Evolutionary conservation across 1,284 basidiomycete genomes (phyloP), one percentile per base, ranked within the genome.

Genomic region (Austroboletus niveus): DNA sequence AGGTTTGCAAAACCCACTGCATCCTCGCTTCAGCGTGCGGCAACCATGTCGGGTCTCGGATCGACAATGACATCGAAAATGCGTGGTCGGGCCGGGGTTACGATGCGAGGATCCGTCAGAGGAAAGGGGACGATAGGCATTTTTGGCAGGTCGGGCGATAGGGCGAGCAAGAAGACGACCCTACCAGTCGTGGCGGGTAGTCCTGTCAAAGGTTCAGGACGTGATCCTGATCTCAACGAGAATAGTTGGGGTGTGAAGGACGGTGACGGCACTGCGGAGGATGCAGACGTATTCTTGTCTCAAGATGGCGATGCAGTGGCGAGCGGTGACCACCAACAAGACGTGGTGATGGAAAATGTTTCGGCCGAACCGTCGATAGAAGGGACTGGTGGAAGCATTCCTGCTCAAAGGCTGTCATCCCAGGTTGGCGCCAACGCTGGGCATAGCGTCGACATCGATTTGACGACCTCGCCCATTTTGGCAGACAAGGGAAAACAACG

Each of bases 131-230:
- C 46, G 27, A 51, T 51, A 4, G 59, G 66, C 5, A 59, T 67
- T 9, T 70, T 68, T 50, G 56, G 60, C 34, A 68, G 73, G 44
- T 57, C 68, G 0, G 68, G 75, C 14, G 74, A 74, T 34, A 78
- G 78, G 57, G 85, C 74, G 14, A 89, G 87, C 64, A 80, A 80
- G 68, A 81, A 81, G 63, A 76, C 83, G n/a, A 78, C 68, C 42
- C 66, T 89, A 49, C 82, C 86, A 0, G 78, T 72, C 47, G 80
- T 84, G 2, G 70, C 72, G 50, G 82, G 72, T 14, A 84, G 82
- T 60, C 81, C 82, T 39, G 75, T 80, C 41, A 85, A 85, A 64
- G 79, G 47, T 12, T 51, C 47, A 4, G 61, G 59, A 24, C 45
- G 48, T 7, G 42, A 55, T 46, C 3, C n/a, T 14, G 20, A 40